Percentiles rank a stretch among this genome's conserved stretches.
phyloP scores from a whole-genome alignment of 2,329 filamentous ascomycete species.

The Diplodia scrobiculata region DNA sequence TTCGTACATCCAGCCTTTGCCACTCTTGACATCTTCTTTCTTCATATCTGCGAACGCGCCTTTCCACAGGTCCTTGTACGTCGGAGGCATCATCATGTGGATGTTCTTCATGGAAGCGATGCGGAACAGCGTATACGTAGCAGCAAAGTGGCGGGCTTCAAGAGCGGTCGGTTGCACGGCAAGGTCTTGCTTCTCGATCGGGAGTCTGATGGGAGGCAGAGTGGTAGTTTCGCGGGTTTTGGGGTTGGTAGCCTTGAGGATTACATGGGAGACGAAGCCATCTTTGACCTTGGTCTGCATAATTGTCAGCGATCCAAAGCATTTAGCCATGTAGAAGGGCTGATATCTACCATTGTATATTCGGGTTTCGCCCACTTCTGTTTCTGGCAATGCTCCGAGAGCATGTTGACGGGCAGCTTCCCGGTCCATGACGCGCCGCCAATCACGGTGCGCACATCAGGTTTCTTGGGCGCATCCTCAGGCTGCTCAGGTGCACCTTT shows the following conservation, averaged over 20 bases:
- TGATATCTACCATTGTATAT: constrained; percentile 69
- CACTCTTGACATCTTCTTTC: constrained; percentile 74
- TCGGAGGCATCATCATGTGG: constrained; percentile 89
- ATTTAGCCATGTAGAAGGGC: too few relatives aligned
- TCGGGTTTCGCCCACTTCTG: constrained; percentile 94
- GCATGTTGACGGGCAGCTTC: constrained; percentile 89
- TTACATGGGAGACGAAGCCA: constrained; percentile 78
- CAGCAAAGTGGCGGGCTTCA: constrained; percentile 90
- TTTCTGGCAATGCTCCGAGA: constrained; percentile 93
- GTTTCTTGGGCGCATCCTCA: constrained; percentile 57
- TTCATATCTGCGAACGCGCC: constrained; percentile 81
- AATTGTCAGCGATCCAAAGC: constrained; percentile 29
- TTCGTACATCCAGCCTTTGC: constrained; percentile 85
- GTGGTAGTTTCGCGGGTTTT: constrained; percentile 79
- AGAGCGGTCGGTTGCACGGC: constrained; percentile 76
- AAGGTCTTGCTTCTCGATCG: constrained; percentile 72
- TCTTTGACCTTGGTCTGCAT: constrained; percentile 65
- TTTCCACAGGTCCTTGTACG: constrained; percentile 89
- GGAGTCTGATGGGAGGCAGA: constrained; percentile 80
- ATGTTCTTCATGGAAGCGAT: constrained; percentile 96
- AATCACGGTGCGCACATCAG: constrained; percentile 73
- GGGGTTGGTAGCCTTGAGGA: constrained; percentile 69
- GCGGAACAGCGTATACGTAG: constrained; percentile 85
- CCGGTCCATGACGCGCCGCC: constrained; percentile 96
- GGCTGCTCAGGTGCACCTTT: constrained; percentile 36